Base-by-base conservation (phyloP, 768 basidiomycete species). In the Infundibulicybe gibba region DNA sequence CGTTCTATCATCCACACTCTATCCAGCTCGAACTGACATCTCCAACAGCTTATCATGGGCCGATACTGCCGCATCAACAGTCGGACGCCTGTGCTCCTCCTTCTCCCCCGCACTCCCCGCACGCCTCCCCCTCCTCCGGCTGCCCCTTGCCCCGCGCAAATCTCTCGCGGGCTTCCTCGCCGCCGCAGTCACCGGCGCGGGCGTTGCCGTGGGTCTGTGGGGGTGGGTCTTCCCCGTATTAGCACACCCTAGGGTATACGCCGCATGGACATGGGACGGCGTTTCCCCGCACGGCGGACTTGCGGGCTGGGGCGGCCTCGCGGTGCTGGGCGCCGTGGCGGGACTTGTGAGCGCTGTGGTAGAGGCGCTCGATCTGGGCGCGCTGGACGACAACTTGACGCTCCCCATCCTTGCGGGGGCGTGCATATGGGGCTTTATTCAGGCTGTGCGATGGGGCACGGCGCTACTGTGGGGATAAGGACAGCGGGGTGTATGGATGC, bases 1-100 rank as follows among this genome's bases (percentile, higher is more conserved):
- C 56, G 87, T 39, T 25, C 45, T 16, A 48, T 41, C 40, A 39
- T 44, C 53, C 37, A n/a, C 15, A 37, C 43, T 34, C 34, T 47
- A 44, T 31, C 41, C 43, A 17, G 13, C 49, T 43, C 15, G 45
- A 20, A 17, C 31, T 38, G 16, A 30, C 17, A 20, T 42, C 20
- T 31, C 43, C 40, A 46, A 51, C 50, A 95, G 93, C 51, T 81
- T 97, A 41, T 93, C 92, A 30, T 97, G 94, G 94, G 93, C 91
- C 0, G 94, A 97, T 64, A 95, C 94, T 1, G 83, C 92, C 14
- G 94, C 94, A 5, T 95, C 94, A 9, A 94, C 90, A 11, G 71
- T 95, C 53, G 94, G 94, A 38, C 82, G 94, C n/a, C 70, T 91
- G 31, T 91, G 80, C 62, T 90, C 91, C 34, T 68, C 71, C n/a